Percentiles rank a stretch among this genome's conserved stretches.
Conservation (phyloP, 225 moss, liverwort and hornwort species). For the Sphagnum tenellum region DNA sequence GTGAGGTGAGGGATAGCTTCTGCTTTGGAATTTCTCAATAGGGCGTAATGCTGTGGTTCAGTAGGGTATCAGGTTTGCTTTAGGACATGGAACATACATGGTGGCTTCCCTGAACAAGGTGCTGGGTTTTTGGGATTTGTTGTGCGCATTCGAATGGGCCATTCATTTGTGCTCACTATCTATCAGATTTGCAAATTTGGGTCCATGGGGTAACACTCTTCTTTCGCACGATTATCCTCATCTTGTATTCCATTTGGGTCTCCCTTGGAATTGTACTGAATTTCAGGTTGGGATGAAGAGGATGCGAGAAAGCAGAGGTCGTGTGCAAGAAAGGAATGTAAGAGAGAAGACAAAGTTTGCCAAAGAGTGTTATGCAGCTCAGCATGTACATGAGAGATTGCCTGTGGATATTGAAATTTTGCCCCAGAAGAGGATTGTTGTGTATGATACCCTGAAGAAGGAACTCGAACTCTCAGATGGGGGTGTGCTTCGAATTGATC, state of each 20-base stretch:
- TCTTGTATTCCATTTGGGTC: background rate
- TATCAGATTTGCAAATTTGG: too few species aligned
- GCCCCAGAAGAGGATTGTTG: slow-evolving; percentile 15
- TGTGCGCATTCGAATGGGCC: too few species aligned
- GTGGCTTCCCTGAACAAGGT: too few species aligned
- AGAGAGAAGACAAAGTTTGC: slow-evolving; percentile 17
- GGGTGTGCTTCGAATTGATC: slow-evolving; percentile 15
- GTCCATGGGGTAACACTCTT: too few species aligned
- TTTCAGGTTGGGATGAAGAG: background rate
- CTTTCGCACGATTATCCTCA: too few species aligned
- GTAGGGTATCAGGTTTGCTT: too few species aligned
- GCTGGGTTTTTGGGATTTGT: too few species aligned
- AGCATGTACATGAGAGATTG: slow-evolving; percentile 3
- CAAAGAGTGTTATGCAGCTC: slow-evolving; percentile 11
- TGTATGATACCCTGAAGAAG: slow-evolving; percentile 7
- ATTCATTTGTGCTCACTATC: too few species aligned
- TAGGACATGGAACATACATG: too few species aligned
- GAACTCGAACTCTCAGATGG: slow-evolving; percentile 29
- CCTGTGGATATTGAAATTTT: slow-evolving; percentile 25
- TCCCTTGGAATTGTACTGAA: slow-evolving; percentile 5
- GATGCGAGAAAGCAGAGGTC: slow-evolving; percentile 5
- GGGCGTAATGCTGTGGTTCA: too few species aligned
- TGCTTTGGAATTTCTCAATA: too few species aligned
- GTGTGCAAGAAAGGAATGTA: slow-evolving; percentile 10
- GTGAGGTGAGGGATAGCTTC: too few species aligned